Conservation (phyloP, 1,284 basidiomycete genomes). For the Coniophora puteana region DNA sequence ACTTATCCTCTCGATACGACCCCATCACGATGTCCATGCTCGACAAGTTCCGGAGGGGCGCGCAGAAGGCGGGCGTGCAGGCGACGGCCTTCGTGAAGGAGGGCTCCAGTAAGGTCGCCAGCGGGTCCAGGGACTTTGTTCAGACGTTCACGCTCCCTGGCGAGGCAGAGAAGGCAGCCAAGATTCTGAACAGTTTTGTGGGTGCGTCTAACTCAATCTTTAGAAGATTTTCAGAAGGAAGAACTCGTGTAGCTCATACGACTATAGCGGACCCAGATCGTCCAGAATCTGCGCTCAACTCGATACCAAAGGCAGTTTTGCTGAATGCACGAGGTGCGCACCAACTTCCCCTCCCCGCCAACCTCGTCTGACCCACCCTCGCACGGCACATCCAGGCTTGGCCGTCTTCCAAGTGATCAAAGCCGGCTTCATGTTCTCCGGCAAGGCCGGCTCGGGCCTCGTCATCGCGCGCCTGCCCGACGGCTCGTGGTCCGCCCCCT, state of each 20-base stretch:
- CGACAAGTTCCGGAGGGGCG: conserved; percentile 77
- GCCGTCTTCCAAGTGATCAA: conserved; percentile 95
- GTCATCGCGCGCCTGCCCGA: conserved; percentile 94
- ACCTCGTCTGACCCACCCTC: conserved; percentile 1
- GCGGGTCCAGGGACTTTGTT: conserved; percentile 70
- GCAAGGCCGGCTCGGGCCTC: conserved; percentile 91
- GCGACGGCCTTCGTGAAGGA: conserved; percentile 71
- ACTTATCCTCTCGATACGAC: no score
- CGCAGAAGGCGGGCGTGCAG: conserved; percentile 78
- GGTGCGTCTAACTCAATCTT: conserved; percentile 45
- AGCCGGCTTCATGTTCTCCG: conserved; percentile 95
- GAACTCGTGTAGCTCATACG: conserved; percentile 2
- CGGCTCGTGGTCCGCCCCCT: conserved; percentile 96
- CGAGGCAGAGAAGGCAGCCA: conserved; percentile 89
- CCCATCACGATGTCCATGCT: conserved; percentile 60
- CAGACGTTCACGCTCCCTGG: conserved; percentile 84
- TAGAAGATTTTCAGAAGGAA: no score
- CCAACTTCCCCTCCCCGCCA: neutral
- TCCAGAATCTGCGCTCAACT: conserved; percentile 89
- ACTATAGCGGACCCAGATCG: conserved; percentile 79
- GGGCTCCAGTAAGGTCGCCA: conserved; percentile 63
- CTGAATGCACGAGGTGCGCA: conserved; percentile 79
- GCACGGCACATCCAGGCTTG: conserved; percentile 53
- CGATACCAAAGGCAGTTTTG: conserved; percentile 93
- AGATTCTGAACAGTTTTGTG: conserved; percentile 86